Conservation (phyloP, 176 grass and related monocot genomes). For the Avena insularis region DNA sequence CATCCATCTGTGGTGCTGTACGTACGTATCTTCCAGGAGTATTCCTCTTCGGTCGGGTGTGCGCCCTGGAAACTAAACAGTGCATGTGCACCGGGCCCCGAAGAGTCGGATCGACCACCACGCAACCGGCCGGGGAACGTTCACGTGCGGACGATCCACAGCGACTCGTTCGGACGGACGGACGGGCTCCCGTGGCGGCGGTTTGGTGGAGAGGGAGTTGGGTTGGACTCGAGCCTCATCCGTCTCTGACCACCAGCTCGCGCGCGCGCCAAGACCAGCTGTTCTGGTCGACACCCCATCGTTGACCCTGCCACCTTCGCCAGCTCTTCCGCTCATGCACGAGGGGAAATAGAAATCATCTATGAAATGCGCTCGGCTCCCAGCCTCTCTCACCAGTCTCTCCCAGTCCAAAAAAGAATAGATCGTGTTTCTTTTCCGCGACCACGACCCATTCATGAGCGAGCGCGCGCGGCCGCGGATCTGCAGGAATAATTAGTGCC, state of each 20-base stretch:
- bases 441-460: not conserved
- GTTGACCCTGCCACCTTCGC: not conserved
- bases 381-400: too few relatives aligned
- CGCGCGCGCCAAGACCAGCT: not conserved
- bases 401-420: not conserved
- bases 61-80: not conserved
- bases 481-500: not conserved
- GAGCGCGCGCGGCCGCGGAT: not conserved
- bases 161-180: not conserved
- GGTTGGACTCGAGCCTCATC: not conserved
- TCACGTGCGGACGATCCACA: not conserved
- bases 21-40: not conserved
- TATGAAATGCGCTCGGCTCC: not conserved
- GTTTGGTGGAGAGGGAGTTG: slow-evolving; percentile 10
- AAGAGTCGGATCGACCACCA: not conserved
- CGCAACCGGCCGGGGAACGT: too few relatives aligned
- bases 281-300: not conserved
- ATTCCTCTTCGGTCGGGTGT: not conserved
- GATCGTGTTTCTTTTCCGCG: too few relatives aligned
- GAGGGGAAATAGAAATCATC: too few relatives aligned
- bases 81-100: not conserved
- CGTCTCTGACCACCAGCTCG: not conserved
- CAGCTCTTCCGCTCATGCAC: not conserved
- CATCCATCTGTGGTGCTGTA: too few relatives aligned
- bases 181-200: not conserved